phyloP scores from a whole-genome alignment of 345 rosid genomes.

The Clausena lansium region DNA sequence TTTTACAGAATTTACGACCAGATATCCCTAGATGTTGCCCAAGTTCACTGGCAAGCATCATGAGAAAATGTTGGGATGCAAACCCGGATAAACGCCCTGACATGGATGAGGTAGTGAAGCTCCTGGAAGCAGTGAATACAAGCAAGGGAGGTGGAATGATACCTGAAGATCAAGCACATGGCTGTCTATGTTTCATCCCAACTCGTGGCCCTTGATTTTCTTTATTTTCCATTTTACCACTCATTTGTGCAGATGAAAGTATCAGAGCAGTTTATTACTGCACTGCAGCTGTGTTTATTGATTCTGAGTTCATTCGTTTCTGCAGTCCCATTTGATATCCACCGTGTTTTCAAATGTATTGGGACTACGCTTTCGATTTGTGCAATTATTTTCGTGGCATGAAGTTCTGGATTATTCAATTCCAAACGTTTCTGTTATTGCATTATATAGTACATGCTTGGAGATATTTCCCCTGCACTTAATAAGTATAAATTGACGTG shows the following conservation, averaged over 20 bases:
- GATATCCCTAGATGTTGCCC: conserved; percentile 83
- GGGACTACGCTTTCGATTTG: not conserved
- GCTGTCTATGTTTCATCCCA: conserved; percentile 62
- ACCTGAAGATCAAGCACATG: conserved; percentile 63
- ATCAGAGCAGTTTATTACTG: not conserved
- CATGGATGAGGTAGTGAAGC: conserved; percentile 72
- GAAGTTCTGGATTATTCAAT: not conserved
- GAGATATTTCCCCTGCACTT: not conserved
- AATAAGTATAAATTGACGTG: not conserved
- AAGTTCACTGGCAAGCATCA: conserved; percentile 52
- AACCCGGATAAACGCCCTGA: conserved; percentile 67
- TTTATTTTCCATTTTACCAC: not conserved
- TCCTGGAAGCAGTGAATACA: conserved; percentile 68
- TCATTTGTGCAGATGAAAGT: not conserved
- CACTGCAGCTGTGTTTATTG: not conserved
- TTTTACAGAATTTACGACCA: conserved; percentile 66
- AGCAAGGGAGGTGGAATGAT: conserved; percentile 95
- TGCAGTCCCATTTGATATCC: conserved; percentile 4
- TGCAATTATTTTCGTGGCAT: conserved; percentile 7
- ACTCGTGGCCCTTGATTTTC: conserved; percentile 62
- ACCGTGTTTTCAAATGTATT: not conserved
- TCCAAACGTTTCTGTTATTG: not conserved
- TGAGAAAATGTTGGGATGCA: conserved; percentile 84
- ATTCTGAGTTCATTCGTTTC: not conserved
- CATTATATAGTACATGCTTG: not conserved